Evolutionary conservation across 2,329 filamentous ascomycete genomes (phyloP).

Genomic region (Plectosphaerella cucumerina): DNA sequence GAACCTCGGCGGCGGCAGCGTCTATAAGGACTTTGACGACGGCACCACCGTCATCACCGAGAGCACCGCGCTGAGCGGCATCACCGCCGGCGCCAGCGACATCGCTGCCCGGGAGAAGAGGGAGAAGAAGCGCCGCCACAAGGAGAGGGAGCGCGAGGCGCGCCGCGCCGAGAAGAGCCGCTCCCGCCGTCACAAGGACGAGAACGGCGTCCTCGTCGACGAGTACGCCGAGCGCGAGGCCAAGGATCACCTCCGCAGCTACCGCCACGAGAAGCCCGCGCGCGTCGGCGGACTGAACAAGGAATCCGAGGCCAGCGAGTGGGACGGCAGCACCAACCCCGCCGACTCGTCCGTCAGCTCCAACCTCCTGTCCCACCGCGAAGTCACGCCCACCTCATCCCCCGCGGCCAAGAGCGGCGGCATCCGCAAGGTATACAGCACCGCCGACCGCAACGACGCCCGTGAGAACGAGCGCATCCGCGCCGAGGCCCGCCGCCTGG

Average conservation of each 20-base stretch:
- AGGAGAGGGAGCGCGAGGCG: conserved; percentile 32
- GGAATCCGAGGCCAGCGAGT: conserved; percentile 71
- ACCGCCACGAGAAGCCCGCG: conserved; percentile 82
- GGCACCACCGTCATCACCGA: conserved; percentile 41
- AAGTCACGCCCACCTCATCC: conserved; percentile 52
- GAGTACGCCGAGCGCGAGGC: conserved; percentile 59
- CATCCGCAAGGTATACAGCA: conserved; percentile 60
- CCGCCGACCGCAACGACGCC: conserved; percentile 47
- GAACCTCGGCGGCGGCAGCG: conserved; percentile 79
- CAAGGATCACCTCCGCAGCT: conserved; percentile 69
- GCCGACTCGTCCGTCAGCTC: conserved; percentile 62
- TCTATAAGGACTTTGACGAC: conserved; percentile 68
- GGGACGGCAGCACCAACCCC: conserved; percentile 69
- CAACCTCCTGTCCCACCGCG: conserved; percentile 55
- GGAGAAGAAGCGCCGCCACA: conserved; percentile 47
- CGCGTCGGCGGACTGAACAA: conserved; percentile 87
- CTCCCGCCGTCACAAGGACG: conserved; percentile 15
- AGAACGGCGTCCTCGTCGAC: conserved; percentile 54
- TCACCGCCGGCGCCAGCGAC: conserved; percentile 55
- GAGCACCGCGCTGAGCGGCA: conserved; percentile 43
- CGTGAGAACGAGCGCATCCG: conserved; percentile 52
- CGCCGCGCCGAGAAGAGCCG: conserved; percentile 24
- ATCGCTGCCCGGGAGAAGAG: conserved; percentile 51
- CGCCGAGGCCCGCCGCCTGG: conserved; percentile 51
- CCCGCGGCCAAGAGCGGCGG: conserved; percentile 42